A percentile compares a stretch with the other conserved stretches of the same genome.
Evolutionary conservation across 306 rosid species (phyloP).

Genomic region (Senna tora): DNA sequence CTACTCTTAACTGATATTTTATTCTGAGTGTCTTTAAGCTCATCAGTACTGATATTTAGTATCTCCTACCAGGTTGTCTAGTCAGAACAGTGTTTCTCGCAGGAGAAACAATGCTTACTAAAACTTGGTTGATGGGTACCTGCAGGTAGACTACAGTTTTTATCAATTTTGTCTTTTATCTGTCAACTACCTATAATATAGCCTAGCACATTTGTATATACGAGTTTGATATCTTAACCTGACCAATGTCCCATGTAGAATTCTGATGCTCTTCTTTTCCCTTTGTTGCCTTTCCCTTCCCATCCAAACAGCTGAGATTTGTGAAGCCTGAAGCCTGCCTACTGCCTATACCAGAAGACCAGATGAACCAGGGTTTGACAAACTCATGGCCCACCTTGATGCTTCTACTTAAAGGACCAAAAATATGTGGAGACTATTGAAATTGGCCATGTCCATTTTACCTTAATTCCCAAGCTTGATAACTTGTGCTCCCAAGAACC

Average conservation of each 20-base stretch:
- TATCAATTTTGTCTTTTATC: constrained; percentile 45
- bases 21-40: constrained; percentile 24
- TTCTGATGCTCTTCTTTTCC: constrained; percentile 95
- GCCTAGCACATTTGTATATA: constrained; percentile 47
- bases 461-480: constrained; percentile 82
- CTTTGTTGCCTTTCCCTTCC: constrained; percentile 95
- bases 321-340: constrained; percentile 98
- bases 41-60: constrained; percentile 28
- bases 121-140: constrained; percentile 33
- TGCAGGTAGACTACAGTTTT: constrained; percentile 49
- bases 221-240: constrained; percentile 74
- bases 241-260: constrained; percentile 73
- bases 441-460: constrained; percentile 66
- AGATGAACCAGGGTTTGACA: constrained; percentile 97
- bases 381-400: constrained; percentile 92
- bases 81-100: constrained; percentile 52
- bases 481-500: constrained; percentile 84
- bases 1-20: constrained; percentile 18
- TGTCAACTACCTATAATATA: constrained; percentile 43
- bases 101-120: constrained; percentile 61
- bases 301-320: constrained; percentile 94
- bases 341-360: constrained; percentile 96
- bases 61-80: constrained; percentile 48
- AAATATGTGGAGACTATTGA: constrained; percentile 68
- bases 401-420: constrained; percentile 84